A percentile compares a stretch with the other conserved stretches of the same genome.
Conservation (phyloP, 108 stramenopile species). For the Aureococcus anophagefferens region DNA sequence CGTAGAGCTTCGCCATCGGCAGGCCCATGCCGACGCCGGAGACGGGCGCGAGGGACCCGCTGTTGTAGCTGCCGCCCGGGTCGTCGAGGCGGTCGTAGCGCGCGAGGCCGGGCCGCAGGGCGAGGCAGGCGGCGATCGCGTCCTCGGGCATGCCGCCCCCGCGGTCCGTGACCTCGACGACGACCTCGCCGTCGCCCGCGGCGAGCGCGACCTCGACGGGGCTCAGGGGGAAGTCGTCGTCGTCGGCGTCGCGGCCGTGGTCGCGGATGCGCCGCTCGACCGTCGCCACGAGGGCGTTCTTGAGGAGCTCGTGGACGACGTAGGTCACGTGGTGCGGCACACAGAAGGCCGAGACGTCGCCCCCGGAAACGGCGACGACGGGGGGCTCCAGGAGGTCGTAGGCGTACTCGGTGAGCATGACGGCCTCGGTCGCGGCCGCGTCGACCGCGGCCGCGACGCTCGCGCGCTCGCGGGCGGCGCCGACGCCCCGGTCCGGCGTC, state of each 20-base stretch:
- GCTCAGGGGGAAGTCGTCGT: neutral
- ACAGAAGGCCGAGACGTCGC: neutral
- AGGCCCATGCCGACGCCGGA: neutral
- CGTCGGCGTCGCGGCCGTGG: neutral
- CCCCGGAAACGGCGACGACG: neutral
- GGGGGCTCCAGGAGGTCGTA: neutral
- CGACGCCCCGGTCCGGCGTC: neutral
- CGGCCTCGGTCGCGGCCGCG: neutral
- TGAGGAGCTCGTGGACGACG: neutral
- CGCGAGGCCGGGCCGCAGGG: neutral
- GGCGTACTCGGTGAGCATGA: neutral
- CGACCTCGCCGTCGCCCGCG: neutral
- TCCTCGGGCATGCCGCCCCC: neutral
- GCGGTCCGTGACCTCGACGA: neutral
- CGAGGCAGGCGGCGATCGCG: neutral
- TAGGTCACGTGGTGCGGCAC: neutral
- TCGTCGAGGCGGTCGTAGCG: constrained; percentile 2
- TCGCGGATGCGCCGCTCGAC: neutral
- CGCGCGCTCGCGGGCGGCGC: neutral
- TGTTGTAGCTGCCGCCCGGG: neutral
- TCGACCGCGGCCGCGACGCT: neutral
- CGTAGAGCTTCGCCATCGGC: neutral
- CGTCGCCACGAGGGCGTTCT: neutral
- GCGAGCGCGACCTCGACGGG: neutral
- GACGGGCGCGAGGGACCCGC: neutral